Conservation (phyloP, 2,329 filamentous ascomycete genomes). For the Ophiostoma triangulosporum region DNA sequence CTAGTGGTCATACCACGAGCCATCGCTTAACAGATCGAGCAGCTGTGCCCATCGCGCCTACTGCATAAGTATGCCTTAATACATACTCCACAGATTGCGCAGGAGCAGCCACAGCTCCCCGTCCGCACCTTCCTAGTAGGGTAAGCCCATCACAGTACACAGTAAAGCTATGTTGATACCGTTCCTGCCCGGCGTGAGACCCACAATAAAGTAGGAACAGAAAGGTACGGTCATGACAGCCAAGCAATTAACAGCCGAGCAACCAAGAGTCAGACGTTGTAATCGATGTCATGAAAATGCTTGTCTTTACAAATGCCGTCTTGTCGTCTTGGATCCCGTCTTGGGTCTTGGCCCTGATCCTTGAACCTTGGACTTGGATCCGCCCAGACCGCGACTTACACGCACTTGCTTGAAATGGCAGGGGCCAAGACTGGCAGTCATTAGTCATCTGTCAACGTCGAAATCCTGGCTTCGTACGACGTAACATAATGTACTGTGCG, state of each 20-base stretch:
- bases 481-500: too few relatives aligned
- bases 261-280: too few relatives aligned
- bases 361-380: too few relatives aligned
- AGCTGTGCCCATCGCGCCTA: background rate
- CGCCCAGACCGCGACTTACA: background rate
- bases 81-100: background rate
- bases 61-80: background rate
- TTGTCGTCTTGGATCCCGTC: background rate
- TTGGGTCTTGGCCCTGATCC: background rate
- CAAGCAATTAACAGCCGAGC: too few relatives aligned
- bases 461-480: background rate
- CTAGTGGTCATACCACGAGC: background rate
- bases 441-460: background rate
- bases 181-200: too few relatives aligned
- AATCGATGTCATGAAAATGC: background rate
- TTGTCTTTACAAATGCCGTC: background rate
- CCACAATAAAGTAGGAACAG: too few relatives aligned
- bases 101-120: background rate
- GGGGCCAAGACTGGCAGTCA: background rate
- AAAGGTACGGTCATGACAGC: too few relatives aligned
- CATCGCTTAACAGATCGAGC: background rate
- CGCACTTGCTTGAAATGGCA: background rate
- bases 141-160: background rate
- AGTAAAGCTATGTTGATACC: too few relatives aligned
- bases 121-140: background rate